A percentile compares a stretch with the other conserved stretches of the same genome.
phyloP scores from a whole-genome alignment of 192 early-diverging fungal species.

The Coemansia sp. region DNA sequence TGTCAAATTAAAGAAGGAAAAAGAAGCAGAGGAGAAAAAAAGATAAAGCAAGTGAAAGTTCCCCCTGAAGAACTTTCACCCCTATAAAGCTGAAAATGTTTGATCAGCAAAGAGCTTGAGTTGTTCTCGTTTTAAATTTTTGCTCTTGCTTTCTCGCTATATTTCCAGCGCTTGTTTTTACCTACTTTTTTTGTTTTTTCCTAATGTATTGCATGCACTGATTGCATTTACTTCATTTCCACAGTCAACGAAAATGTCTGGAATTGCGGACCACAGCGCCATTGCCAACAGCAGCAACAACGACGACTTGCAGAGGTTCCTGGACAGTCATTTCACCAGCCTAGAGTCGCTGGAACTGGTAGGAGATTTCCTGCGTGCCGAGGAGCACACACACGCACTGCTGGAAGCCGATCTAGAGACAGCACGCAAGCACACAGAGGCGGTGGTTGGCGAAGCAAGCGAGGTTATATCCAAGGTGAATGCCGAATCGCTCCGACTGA shows the following conservation, averaged over 20 bases:
- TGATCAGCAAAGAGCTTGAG: constrained; percentile 3
- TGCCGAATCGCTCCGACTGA: constrained; percentile 25
- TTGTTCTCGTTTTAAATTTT: neutral
- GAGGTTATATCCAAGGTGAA: constrained; percentile 11
- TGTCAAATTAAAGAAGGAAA: neutral
- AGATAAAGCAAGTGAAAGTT: too few relatives aligned
- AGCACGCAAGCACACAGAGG: constrained; percentile 8
- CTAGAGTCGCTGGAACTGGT: constrained; percentile 49
- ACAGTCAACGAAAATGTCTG: constrained; percentile 7
- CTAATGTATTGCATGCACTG: neutral
- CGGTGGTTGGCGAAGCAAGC: constrained; percentile 17
- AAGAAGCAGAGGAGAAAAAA: neutral
- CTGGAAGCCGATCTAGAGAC: constrained; percentile 20
- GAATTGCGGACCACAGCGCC: constrained; percentile 2
- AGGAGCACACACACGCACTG: constrained; percentile 35
- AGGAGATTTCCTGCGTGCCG: constrained; percentile 34
- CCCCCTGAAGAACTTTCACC: too few relatives aligned
- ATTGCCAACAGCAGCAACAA: constrained; percentile 5
- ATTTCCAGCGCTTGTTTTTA: neutral
- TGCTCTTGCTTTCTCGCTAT: neutral
- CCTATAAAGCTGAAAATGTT: too few relatives aligned
- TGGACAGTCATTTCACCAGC: constrained; percentile 41
- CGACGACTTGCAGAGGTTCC: constrained; percentile 29
- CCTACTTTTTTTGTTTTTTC: neutral
- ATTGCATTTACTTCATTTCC: neutral